Conservation (phyloP, 2,329 filamentous ascomycete species). For the Alternaria viburni region DNA sequence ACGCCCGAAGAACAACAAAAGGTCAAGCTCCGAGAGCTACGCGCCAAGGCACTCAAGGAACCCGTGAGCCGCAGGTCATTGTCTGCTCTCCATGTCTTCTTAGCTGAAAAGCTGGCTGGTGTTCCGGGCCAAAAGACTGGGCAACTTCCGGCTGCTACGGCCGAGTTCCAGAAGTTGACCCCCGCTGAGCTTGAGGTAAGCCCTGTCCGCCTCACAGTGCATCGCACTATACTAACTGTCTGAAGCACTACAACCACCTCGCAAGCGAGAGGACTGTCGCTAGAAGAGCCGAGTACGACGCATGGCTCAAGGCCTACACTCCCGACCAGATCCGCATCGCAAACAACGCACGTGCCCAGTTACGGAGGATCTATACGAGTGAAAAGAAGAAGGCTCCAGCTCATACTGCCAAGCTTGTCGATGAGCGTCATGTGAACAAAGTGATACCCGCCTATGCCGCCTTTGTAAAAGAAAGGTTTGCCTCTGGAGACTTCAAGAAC, state of each 20-base stretch:
- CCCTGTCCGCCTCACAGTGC: neutral
- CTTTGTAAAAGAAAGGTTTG: conserved; percentile 55
- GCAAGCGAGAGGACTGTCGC: conserved; percentile 56
- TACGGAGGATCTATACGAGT: conserved; percentile 35
- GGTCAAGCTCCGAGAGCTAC: conserved; percentile 38
- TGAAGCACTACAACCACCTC: conserved; percentile 61
- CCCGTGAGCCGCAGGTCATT: conserved; percentile 20
- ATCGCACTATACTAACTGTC: conserved; percentile 4
- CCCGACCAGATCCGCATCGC: conserved; percentile 64
- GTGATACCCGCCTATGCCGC: conserved; percentile 43
- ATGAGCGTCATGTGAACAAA: conserved; percentile 60
- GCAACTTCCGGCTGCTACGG: neutral
- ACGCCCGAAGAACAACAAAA: conserved; percentile 41
- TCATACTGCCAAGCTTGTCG: conserved; percentile 50
- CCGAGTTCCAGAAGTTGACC: conserved; percentile 35
- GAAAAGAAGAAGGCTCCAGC: conserved; percentile 8
- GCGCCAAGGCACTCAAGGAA: conserved; percentile 46
- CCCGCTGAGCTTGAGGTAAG: conserved; percentile 47
- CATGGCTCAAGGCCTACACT: conserved; percentile 63
- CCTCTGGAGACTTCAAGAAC: conserved; percentile 59
- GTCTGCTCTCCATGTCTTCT: conserved; percentile 35
- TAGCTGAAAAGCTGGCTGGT: conserved; percentile 23
- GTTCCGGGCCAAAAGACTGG: neutral
- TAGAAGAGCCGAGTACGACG: conserved; percentile 54
- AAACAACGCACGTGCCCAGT: conserved; percentile 60